A percentile compares a stretch with the other conserved stretches of the same genome.
These are phyloP conservation scores for Iris pallida DNA, from an alignment of 116 monocot genomes.

Conservation along the genomic window DNA sequence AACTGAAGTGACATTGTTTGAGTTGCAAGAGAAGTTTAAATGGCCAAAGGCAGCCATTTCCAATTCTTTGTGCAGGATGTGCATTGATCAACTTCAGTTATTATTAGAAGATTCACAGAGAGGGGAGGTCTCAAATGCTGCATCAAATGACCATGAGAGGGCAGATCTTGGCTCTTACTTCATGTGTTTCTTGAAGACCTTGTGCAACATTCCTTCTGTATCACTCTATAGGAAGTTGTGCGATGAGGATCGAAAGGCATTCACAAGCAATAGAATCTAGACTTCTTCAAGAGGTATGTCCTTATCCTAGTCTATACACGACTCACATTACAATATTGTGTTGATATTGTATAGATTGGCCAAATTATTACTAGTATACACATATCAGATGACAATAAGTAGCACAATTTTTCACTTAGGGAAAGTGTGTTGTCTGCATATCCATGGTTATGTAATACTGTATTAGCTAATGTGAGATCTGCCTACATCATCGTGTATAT, in stretches of 20 bases:
- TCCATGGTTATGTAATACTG: too few species aligned
- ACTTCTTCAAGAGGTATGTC: constrained; percentile 65
- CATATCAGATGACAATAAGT: too few species aligned
- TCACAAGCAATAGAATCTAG: constrained; percentile 56
- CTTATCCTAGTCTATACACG: not conserved
- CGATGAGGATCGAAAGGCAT: constrained; percentile 69
- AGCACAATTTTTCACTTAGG: too few species aligned
- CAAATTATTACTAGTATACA: too few species aligned
- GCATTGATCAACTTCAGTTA: constrained; percentile 79
- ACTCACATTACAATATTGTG: too few species aligned
- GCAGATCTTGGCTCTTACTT: constrained; percentile 87
- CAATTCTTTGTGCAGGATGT: constrained; percentile 56
- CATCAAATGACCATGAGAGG: constrained; percentile 23
- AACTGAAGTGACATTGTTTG: constrained; percentile 92
- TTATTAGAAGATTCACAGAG: constrained; percentile 92
- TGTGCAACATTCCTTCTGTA: constrained; percentile 89
- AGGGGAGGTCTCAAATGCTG: constrained; percentile 34
- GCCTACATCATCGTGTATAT: too few species aligned
- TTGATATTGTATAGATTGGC: too few species aligned
- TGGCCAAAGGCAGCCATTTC: constrained; percentile 87
- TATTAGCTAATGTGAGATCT: too few species aligned
- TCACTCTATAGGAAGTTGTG: constrained; percentile 72
- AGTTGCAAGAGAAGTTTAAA: constrained; percentile 89
- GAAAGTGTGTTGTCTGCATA: too few species aligned
- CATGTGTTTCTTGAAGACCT: constrained; percentile 62